A percentile compares a stretch with the other conserved stretches of the same genome.
These are phyloP conservation scores for Ramularia endophylla DNA, from an alignment of 2,329 filamentous ascomycete species.

Conservation along the genomic window DNA sequence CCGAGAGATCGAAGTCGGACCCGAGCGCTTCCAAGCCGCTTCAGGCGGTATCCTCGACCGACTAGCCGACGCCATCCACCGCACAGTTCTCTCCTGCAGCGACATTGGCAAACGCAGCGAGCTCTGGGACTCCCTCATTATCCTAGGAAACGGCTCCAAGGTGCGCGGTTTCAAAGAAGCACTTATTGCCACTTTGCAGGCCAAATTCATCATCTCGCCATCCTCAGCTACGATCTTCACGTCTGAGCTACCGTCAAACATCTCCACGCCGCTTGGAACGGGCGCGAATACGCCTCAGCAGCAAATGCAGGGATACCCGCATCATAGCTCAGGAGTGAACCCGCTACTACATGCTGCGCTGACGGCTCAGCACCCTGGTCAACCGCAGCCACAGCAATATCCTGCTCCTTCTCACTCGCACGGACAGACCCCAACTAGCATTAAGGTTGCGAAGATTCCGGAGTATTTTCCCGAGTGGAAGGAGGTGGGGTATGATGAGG, in stretches of 20 bases:
- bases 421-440: conserved; percentile 73
- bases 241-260: conserved; percentile 88
- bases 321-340: conserved; percentile 58
- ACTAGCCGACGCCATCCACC: conserved; percentile 78
- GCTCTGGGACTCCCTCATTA: conserved; percentile 87
- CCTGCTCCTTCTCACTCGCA: conserved; percentile 52
- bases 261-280: conserved; percentile 84
- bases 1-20: conserved; percentile 68
- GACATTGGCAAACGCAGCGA: conserved; percentile 78
- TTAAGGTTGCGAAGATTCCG: conserved; percentile 71
- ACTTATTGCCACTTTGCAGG: conserved; percentile 69
- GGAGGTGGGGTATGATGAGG: conserved; percentile 68
- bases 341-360: conserved; percentile 89
- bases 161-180: conserved; percentile 79
- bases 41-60: conserved; percentile 69
- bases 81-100: conserved; percentile 73
- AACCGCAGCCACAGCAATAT: conserved; percentile 38
- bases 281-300: conserved; percentile 83
- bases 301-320: conserved; percentile 35
- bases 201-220: conserved; percentile 84
- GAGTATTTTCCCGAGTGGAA: conserved; percentile 91
- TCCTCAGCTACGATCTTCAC: conserved; percentile 95
- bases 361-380: conserved; percentile 53
- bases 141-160: conserved; percentile 80
- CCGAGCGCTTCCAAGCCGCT: conserved; percentile 63